Percentiles rank a stretch among this genome's conserved stretches.
These are phyloP conservation scores for Kodamaea hsintzibuensis DNA, from an alignment of 805 yeast species.

Conservation along the genomic window DNA sequence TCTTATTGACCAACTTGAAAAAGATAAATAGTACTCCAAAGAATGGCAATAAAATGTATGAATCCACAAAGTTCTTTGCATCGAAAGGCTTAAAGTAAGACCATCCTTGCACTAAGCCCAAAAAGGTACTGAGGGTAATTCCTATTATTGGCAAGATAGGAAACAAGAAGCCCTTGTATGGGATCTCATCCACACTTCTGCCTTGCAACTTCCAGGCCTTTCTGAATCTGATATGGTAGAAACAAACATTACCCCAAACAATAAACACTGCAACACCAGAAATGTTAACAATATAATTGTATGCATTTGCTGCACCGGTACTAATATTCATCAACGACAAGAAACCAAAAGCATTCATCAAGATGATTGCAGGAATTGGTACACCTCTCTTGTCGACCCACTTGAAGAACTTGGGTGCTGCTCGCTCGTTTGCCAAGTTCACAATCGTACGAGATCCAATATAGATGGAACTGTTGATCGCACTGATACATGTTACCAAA, in stretches of 20 bases:
- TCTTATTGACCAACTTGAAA: conserved; percentile 41
- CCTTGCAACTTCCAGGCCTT: conserved; percentile 41
- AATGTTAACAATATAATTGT: conserved; percentile 58
- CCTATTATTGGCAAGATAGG: conserved; percentile 55
- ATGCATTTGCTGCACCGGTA: conserved; percentile 62
- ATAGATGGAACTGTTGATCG: conserved; percentile 68
- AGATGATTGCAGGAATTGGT: conserved; percentile 60
- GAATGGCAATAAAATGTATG: conserved; percentile 62
- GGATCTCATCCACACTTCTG: conserved; percentile 32
- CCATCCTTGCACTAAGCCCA: conserved; percentile 69
- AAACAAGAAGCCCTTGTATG: conserved; percentile 42
- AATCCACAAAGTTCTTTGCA: conserved; percentile 49
- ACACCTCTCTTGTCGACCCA: conserved; percentile 58
- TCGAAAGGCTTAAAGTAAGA: conserved; percentile 58
- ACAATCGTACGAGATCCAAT: conserved; percentile 69
- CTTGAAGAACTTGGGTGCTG: conserved; percentile 57
- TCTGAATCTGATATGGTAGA: conserved; percentile 59
- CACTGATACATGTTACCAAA: conserved; percentile 62
- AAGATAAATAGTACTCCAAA: conserved; percentile 43
- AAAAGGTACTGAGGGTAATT: conserved; percentile 48
- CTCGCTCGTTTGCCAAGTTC: conserved; percentile 60
- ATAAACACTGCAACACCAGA: conserved; percentile 68
- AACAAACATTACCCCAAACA: conserved; percentile 64
- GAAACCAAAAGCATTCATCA: conserved; percentile 56
- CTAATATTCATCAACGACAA: conserved; percentile 56